Conservation (phyloP, 108 stramenopile species). For the Pseudonitzschia multiseries region DNA sequence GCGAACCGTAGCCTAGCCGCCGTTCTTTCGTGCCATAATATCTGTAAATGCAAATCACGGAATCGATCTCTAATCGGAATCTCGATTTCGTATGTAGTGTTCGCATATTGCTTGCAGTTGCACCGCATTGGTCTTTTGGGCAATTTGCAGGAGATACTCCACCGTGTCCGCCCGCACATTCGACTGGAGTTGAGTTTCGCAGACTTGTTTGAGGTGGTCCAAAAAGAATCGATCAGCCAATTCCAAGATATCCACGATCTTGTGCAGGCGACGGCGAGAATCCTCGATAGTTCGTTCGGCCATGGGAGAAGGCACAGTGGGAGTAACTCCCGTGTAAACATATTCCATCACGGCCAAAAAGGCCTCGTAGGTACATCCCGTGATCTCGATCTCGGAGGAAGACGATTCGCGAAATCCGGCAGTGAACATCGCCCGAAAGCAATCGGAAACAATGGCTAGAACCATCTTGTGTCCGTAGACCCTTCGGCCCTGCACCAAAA, state of each 20-base stretch:
- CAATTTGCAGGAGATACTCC: constrained; percentile 69
- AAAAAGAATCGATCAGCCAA: constrained; percentile 93
- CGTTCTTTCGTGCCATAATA: too few relatives aligned
- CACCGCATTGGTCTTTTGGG: constrained; percentile 80
- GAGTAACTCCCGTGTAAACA: constrained; percentile 83
- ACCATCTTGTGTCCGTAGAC: constrained; percentile 90
- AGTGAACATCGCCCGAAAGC: constrained; percentile 92
- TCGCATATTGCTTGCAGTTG: constrained; percentile 82
- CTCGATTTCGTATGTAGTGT: constrained; percentile 81
- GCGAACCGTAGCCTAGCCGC: too few relatives aligned
- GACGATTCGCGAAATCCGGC: constrained; percentile 78
- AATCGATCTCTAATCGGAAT: constrained; percentile 6
- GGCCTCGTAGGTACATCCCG: constrained; percentile 70
- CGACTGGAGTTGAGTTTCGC: constrained; percentile 64
- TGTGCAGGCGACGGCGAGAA: constrained; percentile 37
- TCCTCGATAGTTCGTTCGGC: background rate
- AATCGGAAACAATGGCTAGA: constrained; percentile 81
- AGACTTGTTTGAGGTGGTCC: constrained; percentile 88
- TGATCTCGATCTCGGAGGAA: constrained; percentile 80
- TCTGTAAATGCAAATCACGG: too few relatives aligned
- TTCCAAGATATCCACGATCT: constrained; percentile 76
- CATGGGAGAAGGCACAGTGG: constrained; percentile 24
- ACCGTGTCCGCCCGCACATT: constrained; percentile 72
- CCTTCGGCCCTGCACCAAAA: constrained; percentile 83
- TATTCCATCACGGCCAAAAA: constrained; percentile 90